Base-by-base conservation (phyloP, 2,329 filamentous ascomycete genomes). In the Sclerotinia nivalis region DNA sequence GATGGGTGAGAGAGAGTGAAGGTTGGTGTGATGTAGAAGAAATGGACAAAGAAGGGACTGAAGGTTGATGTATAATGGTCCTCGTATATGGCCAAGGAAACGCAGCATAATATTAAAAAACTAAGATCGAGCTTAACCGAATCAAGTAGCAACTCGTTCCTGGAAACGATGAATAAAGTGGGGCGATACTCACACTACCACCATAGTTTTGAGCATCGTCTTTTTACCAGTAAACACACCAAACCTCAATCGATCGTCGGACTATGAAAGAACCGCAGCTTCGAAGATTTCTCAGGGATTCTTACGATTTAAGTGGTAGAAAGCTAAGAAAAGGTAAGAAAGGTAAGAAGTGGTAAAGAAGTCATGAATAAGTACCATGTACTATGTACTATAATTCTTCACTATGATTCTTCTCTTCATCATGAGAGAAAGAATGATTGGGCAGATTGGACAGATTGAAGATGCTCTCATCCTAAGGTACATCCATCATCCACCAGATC, bases 111-210 rank as follows among this genome's bases (percentile, higher is more conserved):
- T 1, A 37, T 34, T 4, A 6, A 43, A 10, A 59, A 43, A 37
- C 37, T 28, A 40, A 25, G n/a, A 28, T 60, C 22, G 34, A 18
- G 15, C 25, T 22, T 43, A 28, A 45, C 56, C 56, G 8, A 3
- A 43, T 60, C n/a, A 1, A 18, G 56, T 28, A 60, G 45, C 13
- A 13, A 13, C n/a, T 28, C 37, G n/a, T 28, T 43, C 56, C 56
- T 45, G 37, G 1, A 28, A 40, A 20, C 56, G 56, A 45, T 28
- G 37, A 28, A 28, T 45, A 60, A 60, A 60, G 56, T 45, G 56
- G 56, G 56, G 56, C 56, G 56, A 60, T 60, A n/a, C 13, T 60
- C 5, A 28, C 37, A 28, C n/a, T 45, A 60, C 56, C 6, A 60
- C 8, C 7, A 60, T 20, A 43, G 37, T 43, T 28, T 43, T 28